These are phyloP conservation scores for Blastobotrys ciferrii DNA, from an alignment of 1,139 yeast genomes.

Conservation along the genomic window DNA sequence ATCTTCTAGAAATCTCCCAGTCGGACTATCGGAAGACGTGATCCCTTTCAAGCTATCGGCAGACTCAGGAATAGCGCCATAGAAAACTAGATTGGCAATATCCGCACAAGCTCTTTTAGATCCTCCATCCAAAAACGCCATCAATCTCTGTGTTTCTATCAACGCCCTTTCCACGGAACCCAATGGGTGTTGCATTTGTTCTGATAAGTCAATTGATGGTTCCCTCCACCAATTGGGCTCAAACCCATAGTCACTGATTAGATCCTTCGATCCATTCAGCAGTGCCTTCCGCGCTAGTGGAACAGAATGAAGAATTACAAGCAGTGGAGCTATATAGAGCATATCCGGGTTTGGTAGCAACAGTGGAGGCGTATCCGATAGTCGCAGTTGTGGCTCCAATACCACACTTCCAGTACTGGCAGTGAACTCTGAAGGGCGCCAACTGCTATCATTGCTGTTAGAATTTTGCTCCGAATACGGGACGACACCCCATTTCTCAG, in stretches of 20 bases:
- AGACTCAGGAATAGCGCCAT: constrained; percentile 25
- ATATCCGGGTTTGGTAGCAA: constrained; percentile 38
- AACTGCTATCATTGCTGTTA: constrained; percentile 2
- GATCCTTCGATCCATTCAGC: constrained; percentile 33
- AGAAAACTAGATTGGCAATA: constrained; percentile 35
- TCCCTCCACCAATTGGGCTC: constrained; percentile 47
- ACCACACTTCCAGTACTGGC: background rate
- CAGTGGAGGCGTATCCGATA: constrained; percentile 32
- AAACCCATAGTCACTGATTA: constrained; percentile 41
- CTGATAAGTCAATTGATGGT: constrained; percentile 27
- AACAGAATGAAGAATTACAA: constrained; percentile 45
- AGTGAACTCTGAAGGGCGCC: background rate
- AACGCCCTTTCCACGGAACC: constrained; percentile 18
- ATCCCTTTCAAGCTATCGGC: constrained; percentile 32
- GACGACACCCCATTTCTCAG: constrained; percentile 32
- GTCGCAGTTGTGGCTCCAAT: constrained; percentile 11
- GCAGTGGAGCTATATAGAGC: constrained; percentile 39
- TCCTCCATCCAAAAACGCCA: constrained; percentile 45
- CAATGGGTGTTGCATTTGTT: constrained; percentile 14
- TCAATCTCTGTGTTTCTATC: constrained; percentile 44
- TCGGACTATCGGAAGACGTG: constrained; percentile 24
- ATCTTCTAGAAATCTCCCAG: constrained; percentile 24
- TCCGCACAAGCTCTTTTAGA: constrained; percentile 44
- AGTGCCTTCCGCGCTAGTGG: constrained; percentile 42
- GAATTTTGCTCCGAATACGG: constrained; percentile 14